Conservation (phyloP, 2,329 filamentous ascomycete genomes). For the Teratosphaeria viscida region DNA sequence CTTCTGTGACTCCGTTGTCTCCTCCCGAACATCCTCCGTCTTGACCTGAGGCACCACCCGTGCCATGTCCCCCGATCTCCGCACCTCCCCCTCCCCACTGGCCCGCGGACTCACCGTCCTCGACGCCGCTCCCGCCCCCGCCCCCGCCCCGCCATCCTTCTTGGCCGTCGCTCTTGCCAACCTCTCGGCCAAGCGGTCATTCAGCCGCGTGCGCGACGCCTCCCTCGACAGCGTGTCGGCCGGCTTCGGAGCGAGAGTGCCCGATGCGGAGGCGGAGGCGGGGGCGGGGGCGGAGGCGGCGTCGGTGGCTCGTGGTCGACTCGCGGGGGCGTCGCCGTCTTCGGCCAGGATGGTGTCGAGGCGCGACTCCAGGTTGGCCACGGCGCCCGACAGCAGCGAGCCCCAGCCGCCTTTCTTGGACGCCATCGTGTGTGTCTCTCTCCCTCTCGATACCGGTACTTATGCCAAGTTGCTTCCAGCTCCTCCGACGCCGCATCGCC, state of each 20-base stretch:
- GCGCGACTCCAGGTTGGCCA: constrained; percentile 85
- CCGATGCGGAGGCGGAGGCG: neutral
- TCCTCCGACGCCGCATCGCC: constrained; percentile 18
- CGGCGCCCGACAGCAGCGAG: constrained; percentile 71
- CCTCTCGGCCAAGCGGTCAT: constrained; percentile 53
- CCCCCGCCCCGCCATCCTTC: constrained; percentile 44
- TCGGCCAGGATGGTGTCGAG: constrained; percentile 87
- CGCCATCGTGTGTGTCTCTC: constrained; percentile 1
- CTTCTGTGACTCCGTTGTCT: neutral
- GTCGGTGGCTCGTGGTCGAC: constrained; percentile 20
- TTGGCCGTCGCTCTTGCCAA: constrained; percentile 78
- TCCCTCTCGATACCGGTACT: too few species aligned
- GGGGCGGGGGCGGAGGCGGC: constrained; percentile 6
- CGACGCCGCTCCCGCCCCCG: constrained; percentile 40
- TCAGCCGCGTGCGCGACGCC: neutral
- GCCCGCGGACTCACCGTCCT: constrained; percentile 37
- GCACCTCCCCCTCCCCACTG: constrained; percentile 35
- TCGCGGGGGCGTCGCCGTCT: constrained; percentile 47
- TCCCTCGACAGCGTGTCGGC: constrained; percentile 4
- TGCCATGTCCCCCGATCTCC: constrained; percentile 22
- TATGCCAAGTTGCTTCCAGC: constrained; percentile 1
- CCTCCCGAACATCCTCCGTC: constrained; percentile 1
- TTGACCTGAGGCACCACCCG: constrained; percentile 1
- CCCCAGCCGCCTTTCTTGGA: constrained; percentile 29
- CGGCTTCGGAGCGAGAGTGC: neutral